These are phyloP conservation scores for Zostera marina DNA, from an alignment of 116 monocot species.

Conservation along the genomic window DNA sequence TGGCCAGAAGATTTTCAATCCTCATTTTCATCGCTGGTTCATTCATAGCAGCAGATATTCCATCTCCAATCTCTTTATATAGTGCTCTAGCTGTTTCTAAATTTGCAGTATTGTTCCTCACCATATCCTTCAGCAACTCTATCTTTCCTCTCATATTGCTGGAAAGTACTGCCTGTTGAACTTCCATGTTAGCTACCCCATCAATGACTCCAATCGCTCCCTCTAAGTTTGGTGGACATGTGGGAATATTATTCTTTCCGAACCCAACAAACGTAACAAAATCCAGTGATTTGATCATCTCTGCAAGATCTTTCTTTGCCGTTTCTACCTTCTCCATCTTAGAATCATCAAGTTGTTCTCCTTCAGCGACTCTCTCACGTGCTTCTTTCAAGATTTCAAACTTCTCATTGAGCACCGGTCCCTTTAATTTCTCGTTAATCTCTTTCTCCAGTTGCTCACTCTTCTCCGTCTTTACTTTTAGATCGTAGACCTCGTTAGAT, in stretches of 20 bases:
- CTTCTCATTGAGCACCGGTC: conserved; percentile 22
- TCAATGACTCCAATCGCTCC: conserved; percentile 30
- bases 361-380: conserved; percentile 26
- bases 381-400: conserved; percentile 32
- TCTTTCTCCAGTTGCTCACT: conserved; percentile 44
- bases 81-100: conserved; percentile 25
- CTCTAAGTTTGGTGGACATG: conserved; percentile 21
- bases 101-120: conserved; percentile 10
- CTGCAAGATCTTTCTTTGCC: conserved; percentile 23
- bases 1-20: conserved; percentile 10
- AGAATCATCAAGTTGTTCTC: conserved; percentile 36
- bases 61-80: conserved; percentile 35
- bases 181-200: conserved; percentile 23
- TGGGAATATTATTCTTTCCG: conserved; percentile 10
- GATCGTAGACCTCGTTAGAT: conserved; percentile 25
- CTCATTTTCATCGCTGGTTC: conserved; percentile 24
- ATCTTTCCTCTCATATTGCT: conserved; percentile 36
- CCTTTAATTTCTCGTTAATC: conserved; percentile 50
- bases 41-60: conserved; percentile 26
- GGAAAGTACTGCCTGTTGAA: conserved; percentile 21
- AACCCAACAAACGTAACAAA: conserved; percentile 31
- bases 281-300: conserved; percentile 32
- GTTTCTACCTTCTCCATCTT: conserved; percentile 20
- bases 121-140: conserved; percentile 32
- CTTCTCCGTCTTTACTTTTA: conserved; percentile 24